Evolutionary conservation across 257 asterid genomes (phyloP), one percentile per base, ranked within the genome.

Genomic region (Linaria vulgaris): DNA sequence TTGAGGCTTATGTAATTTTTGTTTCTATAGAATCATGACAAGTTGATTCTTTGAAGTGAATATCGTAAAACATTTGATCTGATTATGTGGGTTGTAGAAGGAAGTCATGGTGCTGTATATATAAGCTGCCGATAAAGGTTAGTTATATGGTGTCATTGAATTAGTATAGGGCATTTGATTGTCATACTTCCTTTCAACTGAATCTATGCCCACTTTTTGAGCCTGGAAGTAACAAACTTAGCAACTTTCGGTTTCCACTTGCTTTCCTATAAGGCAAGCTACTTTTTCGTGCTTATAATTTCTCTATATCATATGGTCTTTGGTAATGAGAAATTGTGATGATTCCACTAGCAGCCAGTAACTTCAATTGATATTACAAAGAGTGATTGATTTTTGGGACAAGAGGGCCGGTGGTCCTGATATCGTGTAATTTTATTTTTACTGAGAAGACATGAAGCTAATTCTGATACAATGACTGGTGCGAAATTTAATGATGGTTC

Each of bases 401-500:
- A 41, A 45, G n/a, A n/a, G 27, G 9, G 6, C 38, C 21, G 22
- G 16, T 62, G 27, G 5, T 30, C 46, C 11, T 15, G 34, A 4
- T 13, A 38, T 5, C 43, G 47, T 50, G 15, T 47, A 9, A 19
- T 47, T 23, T 39, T 14, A 24, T 48, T 31, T 41, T 16, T 45
- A 39, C 44, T 46, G 52, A 17, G 37, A 17, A n/a, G 19, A 24
- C 30, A 22, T n/a, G n/a, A n/a, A n/a, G n/a, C n/a, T n/a, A n/a
- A n/a, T 2, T 27, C 34, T 27, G 34, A 27, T 6, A 27, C 4
- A n/a, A 27, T 27, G 34, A 6, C 34, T 49, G 41, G 24, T 56
- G 30, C 16, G 38, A 27, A 52, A 31, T 25, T 31, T 24, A 37
- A 17, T 41, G 52, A 38, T 58, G n/a, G n/a, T 52, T 63, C 62